phyloP scores from a whole-genome alignment of 345 rosid species.

The Moringa oleifera region DNA sequence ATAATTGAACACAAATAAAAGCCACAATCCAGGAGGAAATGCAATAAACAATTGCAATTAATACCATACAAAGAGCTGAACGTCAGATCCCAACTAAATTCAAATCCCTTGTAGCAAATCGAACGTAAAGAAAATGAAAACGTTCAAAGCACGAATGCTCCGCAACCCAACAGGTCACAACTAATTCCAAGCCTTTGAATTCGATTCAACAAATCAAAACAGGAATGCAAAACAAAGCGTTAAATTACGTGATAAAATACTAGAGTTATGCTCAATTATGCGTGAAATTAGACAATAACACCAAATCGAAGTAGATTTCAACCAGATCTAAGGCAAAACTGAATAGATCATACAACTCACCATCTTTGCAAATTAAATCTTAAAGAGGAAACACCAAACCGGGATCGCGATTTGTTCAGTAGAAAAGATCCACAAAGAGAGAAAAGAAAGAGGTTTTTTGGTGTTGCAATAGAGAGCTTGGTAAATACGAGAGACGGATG shows the following conservation, averaged over 20 bases:
- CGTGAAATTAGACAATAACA: background rate
- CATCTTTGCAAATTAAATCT: constrained; percentile 14
- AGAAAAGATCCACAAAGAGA: background rate
- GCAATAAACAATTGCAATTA: background rate
- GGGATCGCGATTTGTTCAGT: constrained; percentile 2
- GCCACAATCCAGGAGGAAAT: background rate
- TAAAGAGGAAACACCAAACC: background rate
- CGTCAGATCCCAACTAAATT: constrained; percentile 15
- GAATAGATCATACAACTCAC: constrained; percentile 12
- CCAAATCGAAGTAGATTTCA: constrained; percentile 5
- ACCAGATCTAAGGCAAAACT: constrained; percentile 19
- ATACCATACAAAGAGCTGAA: background rate
- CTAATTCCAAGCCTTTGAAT: constrained; percentile 3
- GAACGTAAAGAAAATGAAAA: background rate
- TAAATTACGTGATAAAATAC: background rate
- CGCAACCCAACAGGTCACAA: background rate
- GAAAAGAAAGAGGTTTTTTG: background rate
- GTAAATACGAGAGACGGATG: background rate
- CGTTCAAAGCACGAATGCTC: background rate
- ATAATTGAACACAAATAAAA: background rate
- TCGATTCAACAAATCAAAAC: background rate
- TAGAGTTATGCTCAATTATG: background rate
- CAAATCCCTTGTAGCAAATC: constrained; percentile 7
- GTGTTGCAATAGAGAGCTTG: background rate
- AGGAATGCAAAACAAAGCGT: background rate